Percentiles rank a stretch among this genome's conserved stretches.
These are phyloP conservation scores for Alternaria arbusti DNA, from an alignment of 2,329 filamentous ascomycete species.

Conservation along the genomic window DNA sequence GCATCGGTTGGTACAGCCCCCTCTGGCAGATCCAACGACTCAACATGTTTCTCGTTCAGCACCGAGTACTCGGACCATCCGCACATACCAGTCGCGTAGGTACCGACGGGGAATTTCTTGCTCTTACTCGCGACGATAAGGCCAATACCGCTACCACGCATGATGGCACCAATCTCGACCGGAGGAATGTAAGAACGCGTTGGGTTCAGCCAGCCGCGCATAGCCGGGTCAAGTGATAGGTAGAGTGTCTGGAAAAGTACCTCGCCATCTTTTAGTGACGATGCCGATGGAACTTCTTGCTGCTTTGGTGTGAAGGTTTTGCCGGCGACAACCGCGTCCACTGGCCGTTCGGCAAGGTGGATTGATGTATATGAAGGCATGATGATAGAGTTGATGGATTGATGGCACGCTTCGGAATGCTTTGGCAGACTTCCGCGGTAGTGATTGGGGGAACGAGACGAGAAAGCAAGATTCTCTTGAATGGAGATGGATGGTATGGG, in stretches of 20 bases:
- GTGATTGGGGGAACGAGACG: neutral
- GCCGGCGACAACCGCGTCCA: constrained; percentile 65
- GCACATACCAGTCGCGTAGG: constrained; percentile 59
- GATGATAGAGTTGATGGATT: neutral
- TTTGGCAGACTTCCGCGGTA: neutral
- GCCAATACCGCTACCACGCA: constrained; percentile 69
- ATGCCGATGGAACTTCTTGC: constrained; percentile 53
- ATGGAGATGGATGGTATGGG: neutral
- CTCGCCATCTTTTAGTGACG: constrained; percentile 67
- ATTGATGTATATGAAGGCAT: constrained; percentile 56
- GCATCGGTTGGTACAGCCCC: constrained; percentile 64
- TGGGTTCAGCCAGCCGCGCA: constrained; percentile 72
- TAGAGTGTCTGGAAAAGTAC: constrained; percentile 67
- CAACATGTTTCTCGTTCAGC: constrained; percentile 58
- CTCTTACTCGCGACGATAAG: constrained; percentile 68
- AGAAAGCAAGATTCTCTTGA: neutral
- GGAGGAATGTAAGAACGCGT: constrained; percentile 70
- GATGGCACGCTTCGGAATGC: neutral
- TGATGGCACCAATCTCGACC: constrained; percentile 70
- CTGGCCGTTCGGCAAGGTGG: constrained; percentile 69
- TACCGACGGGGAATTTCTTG: constrained; percentile 61
- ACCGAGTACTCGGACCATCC: constrained; percentile 75
- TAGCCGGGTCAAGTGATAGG: constrained; percentile 75
- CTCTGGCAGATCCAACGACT: constrained; percentile 53
- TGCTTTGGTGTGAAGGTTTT: constrained; percentile 67